phyloP scores from a whole-genome alignment of 2,329 filamentous ascomycete genomes.

The Fusarium armeniacum region DNA sequence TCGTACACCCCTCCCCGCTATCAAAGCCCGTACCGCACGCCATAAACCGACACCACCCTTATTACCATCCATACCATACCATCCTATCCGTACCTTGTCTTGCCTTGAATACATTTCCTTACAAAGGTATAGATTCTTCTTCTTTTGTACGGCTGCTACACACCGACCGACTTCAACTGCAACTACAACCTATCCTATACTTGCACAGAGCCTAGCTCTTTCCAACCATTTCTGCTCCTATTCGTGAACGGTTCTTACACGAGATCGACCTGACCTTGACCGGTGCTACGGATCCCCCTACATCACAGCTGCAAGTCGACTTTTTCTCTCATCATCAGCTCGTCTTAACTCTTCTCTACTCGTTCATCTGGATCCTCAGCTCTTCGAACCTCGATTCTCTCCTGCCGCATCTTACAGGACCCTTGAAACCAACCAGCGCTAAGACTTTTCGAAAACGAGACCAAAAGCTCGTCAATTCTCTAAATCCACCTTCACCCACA shows the following conservation, averaged over 20 bases:
- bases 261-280: constrained; percentile 47
- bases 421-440: constrained; percentile 38
- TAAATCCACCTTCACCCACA: constrained; percentile 50
- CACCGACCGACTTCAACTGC: constrained; percentile 41
- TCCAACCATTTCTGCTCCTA: constrained; percentile 18
- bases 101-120: constrained; percentile 20
- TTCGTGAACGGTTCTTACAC: constrained; percentile 36
- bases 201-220: constrained; percentile 23
- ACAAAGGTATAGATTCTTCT: constrained; percentile 33
- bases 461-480: constrained; percentile 34
- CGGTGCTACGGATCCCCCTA: constrained; percentile 41
- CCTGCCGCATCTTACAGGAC: constrained; percentile 24
- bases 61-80: constrained; percentile 14
- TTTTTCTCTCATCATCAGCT: constrained; percentile 4
- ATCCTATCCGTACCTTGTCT: constrained; percentile 19
- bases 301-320: constrained; percentile 27
- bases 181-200: constrained; percentile 35
- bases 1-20: constrained; percentile 39
- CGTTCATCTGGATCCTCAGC: constrained; percentile 19
- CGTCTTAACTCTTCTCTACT: constrained; percentile 12
- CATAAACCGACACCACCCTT: constrained; percentile 48
- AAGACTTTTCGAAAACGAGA: constrained; percentile 42
- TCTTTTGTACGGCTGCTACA: constrained; percentile 29
- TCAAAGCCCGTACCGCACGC: constrained; percentile 41
- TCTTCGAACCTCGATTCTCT: constrained; percentile 14